Evolutionary conservation across 2,329 filamentous ascomycete species (phyloP).

Genomic region (Zymoseptoria pseudotritici): DNA sequence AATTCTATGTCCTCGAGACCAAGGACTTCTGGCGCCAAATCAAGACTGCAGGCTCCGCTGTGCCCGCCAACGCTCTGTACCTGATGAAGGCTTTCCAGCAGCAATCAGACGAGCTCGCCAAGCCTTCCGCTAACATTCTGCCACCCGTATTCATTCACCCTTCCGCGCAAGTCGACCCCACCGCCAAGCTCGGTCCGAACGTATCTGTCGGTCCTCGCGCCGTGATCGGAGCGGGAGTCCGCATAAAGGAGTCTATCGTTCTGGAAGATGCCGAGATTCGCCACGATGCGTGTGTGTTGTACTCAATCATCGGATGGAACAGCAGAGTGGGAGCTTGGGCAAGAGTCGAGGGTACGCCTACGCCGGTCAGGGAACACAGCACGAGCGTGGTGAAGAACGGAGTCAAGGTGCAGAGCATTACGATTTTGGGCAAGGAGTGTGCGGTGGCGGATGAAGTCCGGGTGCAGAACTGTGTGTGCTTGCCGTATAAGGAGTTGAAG

Average conservation of each 20-base stretch:
- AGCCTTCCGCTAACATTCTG: conserved; percentile 79
- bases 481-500: conserved; percentile 98
- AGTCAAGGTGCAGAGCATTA: conserved; percentile 97
- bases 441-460: conserved; percentile 86
- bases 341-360: conserved; percentile 90
- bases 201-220: conserved; percentile 92
- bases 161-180: conserved; percentile 80
- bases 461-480: conserved; percentile 94
- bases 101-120: conserved; percentile 70
- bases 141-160: conserved; percentile 94
- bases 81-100: conserved; percentile 87
- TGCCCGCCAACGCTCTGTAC: conserved; percentile 94
- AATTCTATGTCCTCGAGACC: conserved; percentile 97
- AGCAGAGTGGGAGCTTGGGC: conserved; percentile 97
- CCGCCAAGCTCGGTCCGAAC: conserved; percentile 92
- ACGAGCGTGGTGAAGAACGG: conserved; percentile 97
- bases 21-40: conserved; percentile 99
- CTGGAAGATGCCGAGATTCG: conserved; percentile 92
- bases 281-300: conserved; percentile 91
- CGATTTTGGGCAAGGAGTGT: conserved; percentile 94
- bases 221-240: conserved; percentile 73
- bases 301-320: conserved; percentile 95
- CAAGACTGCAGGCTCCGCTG: conserved; percentile 95
- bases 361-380: conserved; percentile 75
- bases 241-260: conserved; percentile 93